Evolutionary conservation across 176 grass and related monocot genomes (phyloP), one percentile per base, ranked within the genome.

Genomic region (Chrysopogon serrulatus): DNA sequence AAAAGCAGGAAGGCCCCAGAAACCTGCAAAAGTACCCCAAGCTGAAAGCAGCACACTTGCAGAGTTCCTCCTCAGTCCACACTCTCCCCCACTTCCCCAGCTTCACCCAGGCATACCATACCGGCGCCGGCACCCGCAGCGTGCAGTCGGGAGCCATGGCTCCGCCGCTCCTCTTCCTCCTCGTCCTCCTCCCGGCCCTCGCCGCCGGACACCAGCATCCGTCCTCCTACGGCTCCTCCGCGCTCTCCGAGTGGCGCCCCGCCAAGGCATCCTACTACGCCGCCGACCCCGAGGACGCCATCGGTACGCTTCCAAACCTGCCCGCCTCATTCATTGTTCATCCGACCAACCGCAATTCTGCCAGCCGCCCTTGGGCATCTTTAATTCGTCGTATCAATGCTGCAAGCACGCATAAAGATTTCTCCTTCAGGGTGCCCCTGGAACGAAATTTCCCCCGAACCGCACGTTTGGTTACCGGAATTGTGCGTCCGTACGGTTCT

Each of bases 221-320:
- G 5, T 86, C 89, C 59, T 71, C 74, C 82, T 82, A 65, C 79
- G 84, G 85, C 16, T 82, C 90, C 65, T 94, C 94, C 30, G 92
- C 90, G 10, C 94, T 97, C 61, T 90, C 94, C 32, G 94, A 97
- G 48, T 98, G 96, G 96, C 93, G 96, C 43, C 78, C 88, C 47
- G 96, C 96, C 59, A 88, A 96, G 40, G 93, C 96, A 74, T 99
- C 96, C 87, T 99, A 94, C 96, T 96, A 92, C 86, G 90, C 93
- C 53, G 88, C 90, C 27, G 96, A 96, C 86, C 96, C 93, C 24
- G 91, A 90, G n/a, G 89, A 99, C 78, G 88, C 96, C 90, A 79
- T 99, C 79, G 93, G 96, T 96, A 90, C 65, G 82, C 70, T 30
- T 44, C 37, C 5, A 64, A 30, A 24, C 68, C 56, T 6, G 45